Conservation (phyloP, 106 monocot species). For the Platanthera guangdongensis region DNA sequence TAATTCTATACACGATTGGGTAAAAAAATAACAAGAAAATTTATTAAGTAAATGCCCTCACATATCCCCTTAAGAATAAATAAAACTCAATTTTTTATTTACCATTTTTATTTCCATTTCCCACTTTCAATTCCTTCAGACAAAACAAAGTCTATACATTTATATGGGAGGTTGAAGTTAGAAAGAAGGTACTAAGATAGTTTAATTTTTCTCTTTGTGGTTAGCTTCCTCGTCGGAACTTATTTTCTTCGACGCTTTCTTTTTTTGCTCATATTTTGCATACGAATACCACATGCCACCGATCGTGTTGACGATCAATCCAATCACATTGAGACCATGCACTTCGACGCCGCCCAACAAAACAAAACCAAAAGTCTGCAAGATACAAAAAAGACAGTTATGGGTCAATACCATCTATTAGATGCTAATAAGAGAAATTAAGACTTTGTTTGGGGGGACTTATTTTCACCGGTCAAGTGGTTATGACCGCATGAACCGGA, state of each 20-base stretch:
- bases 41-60: too few relatives aligned
- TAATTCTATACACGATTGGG: too few relatives aligned
- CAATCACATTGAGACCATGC: slow-evolving; percentile 71
- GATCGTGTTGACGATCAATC: slow-evolving; percentile 72
- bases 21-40: too few relatives aligned
- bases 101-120: too few relatives aligned
- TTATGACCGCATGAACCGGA: too few relatives aligned
- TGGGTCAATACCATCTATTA: too few relatives aligned
- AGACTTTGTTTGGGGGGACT: too few relatives aligned
- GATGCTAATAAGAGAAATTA: not conserved
- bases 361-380: slow-evolving; percentile 76
- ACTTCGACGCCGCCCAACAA: slow-evolving; percentile 79
- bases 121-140: too few relatives aligned
- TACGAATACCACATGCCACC: slow-evolving; percentile 93
- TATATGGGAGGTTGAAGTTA: not conserved
- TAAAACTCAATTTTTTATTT: too few relatives aligned
- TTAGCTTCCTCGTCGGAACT: slow-evolving; percentile 40
- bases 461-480: too few relatives aligned
- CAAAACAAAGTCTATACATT: too few relatives aligned
- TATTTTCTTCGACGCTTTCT: slow-evolving; percentile 28
- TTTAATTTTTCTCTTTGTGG: slow-evolving; percentile 28
- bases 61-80: too few relatives aligned
- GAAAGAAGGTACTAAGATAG: not conserved
- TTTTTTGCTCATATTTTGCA: slow-evolving; percentile 81
- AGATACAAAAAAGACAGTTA: not conserved